These are phyloP conservation scores for Megacollybia marginata DNA, from an alignment of 768 basidiomycete genomes.

Conservation along the genomic window DNA sequence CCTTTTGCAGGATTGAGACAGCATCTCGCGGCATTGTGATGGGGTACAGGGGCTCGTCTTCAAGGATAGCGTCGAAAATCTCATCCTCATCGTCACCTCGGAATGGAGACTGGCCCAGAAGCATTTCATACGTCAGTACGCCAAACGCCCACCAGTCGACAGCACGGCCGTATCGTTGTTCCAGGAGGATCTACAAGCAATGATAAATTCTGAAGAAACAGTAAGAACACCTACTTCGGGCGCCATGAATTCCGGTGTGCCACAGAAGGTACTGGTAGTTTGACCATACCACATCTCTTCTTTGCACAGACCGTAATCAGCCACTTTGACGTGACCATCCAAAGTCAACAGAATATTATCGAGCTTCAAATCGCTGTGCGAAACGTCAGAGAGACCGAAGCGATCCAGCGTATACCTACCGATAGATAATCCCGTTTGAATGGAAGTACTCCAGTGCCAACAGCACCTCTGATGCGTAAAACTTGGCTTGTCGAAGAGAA, in stretches of 20 bases:
- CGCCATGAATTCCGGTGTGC: constrained; percentile 99
- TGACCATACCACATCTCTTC: constrained; percentile 97
- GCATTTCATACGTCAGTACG: constrained; percentile 97
- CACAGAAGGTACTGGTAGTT: constrained; percentile 98
- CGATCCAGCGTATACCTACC: constrained; percentile 39
- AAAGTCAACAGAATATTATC: constrained; percentile 96
- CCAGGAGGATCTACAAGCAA: constrained; percentile 77
- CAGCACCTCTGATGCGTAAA: constrained; percentile 95
- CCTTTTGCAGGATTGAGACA: constrained; percentile 92
- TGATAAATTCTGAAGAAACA: background rate
- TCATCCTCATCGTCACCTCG: constrained; percentile 99
- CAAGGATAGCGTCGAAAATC: constrained; percentile 98
- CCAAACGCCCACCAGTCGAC: constrained; percentile 99
- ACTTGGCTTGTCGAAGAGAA: constrained; percentile 96
- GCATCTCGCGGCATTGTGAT: constrained; percentile 99
- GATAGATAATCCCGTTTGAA: constrained; percentile 96
- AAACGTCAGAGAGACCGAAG: constrained; percentile 1
- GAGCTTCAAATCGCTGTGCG: constrained; percentile 82
- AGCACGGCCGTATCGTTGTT: constrained; percentile 96
- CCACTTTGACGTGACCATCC: constrained; percentile 97
- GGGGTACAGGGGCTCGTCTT: constrained; percentile 97
- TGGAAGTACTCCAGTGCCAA: constrained; percentile 98
- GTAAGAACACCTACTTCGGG: constrained; percentile 69
- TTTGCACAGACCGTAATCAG: constrained; percentile 98
- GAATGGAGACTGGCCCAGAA: constrained; percentile 98